Evolutionary conservation across 495 filamentous ascomycete species (phyloP), one percentile per base, ranked within the genome.

Genomic region (Xylaria intraflava): DNA sequence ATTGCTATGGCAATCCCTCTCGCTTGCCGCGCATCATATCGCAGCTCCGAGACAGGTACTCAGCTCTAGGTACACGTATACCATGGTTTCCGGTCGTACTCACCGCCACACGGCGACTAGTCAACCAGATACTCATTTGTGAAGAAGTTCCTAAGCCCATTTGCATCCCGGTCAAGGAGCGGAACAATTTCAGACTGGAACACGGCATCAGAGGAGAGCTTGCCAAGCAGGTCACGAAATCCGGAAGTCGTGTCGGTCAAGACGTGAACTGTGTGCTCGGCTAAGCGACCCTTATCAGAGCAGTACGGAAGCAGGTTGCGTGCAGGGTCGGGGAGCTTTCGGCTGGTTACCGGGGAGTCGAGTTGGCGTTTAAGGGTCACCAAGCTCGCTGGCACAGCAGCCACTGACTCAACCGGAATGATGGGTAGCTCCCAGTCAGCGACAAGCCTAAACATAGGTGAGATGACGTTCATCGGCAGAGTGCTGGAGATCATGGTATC

Each of bases 181-280:
- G 72, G 61, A 33, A 52, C 51, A 31, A 81, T 39, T 52, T 59
- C 51, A 12, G 52, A 46, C 55, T 58, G 68, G 4, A 74, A 75
- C 6, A 65, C 58, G 0, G 49, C 49, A 4, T 65, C 72, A 19
- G 62, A 67, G 19, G 62, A 67, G 5, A 68, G 55, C 44, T 68
- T 61, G 23, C 67, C 60, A 9, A 75, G 66, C n/a, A 87, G 51
- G 14, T 73, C 72, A 27, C 58, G 55, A n/a, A 85, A 58, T 33
- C 69, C 72, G 3, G 63, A 59, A 40, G 73, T 77, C 27, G 78
- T 55, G 53, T 79, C 74, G 20, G 71, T 79, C 39, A 84, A 59
- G 27, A 80, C 64, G 49, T 79, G 71, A 7, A 65, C 64, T 7
- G 71, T 57, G 41, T 79, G 74, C 23, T 71, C 65, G 0, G 70